A percentile compares a stretch with the other conserved stretches of the same genome.
phyloP scores from a whole-genome alignment of 202 grass and related monocot species.

The Brachypodium distachyon region DNA sequence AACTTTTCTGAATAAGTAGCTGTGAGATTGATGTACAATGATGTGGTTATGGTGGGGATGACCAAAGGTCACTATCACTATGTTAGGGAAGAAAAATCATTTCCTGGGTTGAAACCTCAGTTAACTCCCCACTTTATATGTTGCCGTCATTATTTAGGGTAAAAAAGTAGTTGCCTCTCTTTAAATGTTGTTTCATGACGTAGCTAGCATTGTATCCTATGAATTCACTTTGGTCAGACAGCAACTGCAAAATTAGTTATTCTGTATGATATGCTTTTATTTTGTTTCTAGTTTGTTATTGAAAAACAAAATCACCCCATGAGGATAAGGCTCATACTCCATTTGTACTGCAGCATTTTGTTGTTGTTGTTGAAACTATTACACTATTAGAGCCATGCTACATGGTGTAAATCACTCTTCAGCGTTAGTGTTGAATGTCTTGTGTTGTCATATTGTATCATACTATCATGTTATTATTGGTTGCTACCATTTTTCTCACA shows the following conservation, averaged over 20 bases:
- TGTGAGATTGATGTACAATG: background rate
- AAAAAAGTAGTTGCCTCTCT: background rate
- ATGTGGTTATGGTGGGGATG: background rate
- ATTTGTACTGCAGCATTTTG: background rate
- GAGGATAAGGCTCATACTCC: background rate
- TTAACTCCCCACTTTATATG: background rate
- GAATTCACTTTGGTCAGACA: background rate
- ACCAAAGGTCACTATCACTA: background rate
- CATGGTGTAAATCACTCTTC: background rate
- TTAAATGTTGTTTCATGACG: background rate
- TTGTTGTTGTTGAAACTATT: no score
- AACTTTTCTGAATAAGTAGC: background rate
- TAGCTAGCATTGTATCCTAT: background rate
- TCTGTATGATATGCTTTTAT: background rate
- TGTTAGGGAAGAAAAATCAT: background rate
- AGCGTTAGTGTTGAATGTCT: background rate
- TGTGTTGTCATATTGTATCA: background rate
- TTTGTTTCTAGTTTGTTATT: conserved; percentile 11
- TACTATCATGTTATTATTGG: background rate
- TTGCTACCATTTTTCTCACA: background rate
- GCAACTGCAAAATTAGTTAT: background rate
- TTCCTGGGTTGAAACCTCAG: background rate
- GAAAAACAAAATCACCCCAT: background rate
- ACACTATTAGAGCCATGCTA: background rate
- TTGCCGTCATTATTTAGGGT: background rate